Evolutionary conservation across 805 yeast genomes (phyloP), one percentile per base, ranked within the genome.

Genomic region (Ogataea methylovora): DNA sequence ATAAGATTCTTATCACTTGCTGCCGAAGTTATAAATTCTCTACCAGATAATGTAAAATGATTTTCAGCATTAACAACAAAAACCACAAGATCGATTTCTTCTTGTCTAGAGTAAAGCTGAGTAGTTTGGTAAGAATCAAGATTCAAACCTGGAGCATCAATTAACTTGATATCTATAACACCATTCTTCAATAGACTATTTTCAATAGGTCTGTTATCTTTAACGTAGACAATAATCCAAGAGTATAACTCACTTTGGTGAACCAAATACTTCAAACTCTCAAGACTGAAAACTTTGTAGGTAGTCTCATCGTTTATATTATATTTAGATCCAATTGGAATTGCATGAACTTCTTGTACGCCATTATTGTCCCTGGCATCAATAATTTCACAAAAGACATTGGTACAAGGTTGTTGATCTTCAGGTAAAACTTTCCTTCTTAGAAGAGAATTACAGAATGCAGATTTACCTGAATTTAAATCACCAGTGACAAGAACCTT

Each of bases 361-460:
- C 80, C 75, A 27, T 68, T 62, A 51, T 90, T 90, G 29, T 78
- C 84, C 15, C 76, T 63, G 9, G 87, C 85, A 55, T 92, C 96
- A 20, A 84, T 65, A 7, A 94, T 90, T 58, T 94, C 98, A 54
- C 96, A 88, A 50, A 94, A 94, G 0, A 92, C 96, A 41, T 84
- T 79, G 0, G 99, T 92, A 49, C 97, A 87, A 2, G 99, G 99
- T 53, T 92, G 95, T 51, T 92, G 98, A 58, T 92, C 99, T 50
- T 84, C 95, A 0, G 99, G 98, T 31, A 92, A 60, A 3, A 92
- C 59, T 32, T 76, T 73, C 33, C 92, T 70, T 44, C 88, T 68
- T 39, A 92, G 61, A 27, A 92, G 63, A 1, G 96, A 90, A 52
- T 92, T 92, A 58, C 98, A 92, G 48, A 92, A 86, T 2, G 95